Percentiles rank a stretch among this genome's conserved stretches.
Evolutionary conservation across 2,329 filamentous ascomycete genomes (phyloP).

Genomic region (Falciphora oryzae): DNA sequence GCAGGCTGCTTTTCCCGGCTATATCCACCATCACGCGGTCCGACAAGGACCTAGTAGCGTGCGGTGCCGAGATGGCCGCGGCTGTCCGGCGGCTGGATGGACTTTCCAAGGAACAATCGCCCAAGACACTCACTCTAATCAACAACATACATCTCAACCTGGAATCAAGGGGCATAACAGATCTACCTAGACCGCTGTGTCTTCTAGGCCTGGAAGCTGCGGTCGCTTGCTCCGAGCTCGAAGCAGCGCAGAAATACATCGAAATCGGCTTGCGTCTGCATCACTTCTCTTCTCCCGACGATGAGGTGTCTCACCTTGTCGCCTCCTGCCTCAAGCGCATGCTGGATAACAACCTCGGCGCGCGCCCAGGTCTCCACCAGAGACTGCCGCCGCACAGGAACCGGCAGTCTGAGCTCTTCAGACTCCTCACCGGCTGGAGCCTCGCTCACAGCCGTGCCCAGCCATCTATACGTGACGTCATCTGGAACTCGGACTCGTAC

Average conservation of each 20-base stretch:
- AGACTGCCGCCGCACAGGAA: background rate
- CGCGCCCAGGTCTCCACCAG: background rate
- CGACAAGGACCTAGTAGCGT: constrained; percentile 12
- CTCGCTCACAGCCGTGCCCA: background rate
- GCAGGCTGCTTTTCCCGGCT: constrained; percentile 20
- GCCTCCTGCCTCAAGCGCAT: background rate
- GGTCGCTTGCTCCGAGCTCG: constrained; percentile 11
- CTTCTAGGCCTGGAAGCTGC: constrained; percentile 16
- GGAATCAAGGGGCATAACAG: constrained; percentile 15
- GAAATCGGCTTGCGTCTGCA: constrained; percentile 5
- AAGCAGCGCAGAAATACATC: constrained; percentile 17
- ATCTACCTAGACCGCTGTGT: constrained; percentile 13
- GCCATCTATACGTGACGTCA: background rate
- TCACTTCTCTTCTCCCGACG: background rate
- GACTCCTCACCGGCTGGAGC: background rate
- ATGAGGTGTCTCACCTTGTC: background rate
- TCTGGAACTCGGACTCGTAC: background rate
- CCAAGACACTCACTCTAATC: constrained; percentile 28
- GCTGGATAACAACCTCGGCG: background rate
- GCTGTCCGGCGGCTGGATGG: constrained; percentile 14
- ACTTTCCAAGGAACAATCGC: background rate
- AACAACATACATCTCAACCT: constrained; percentile 35
- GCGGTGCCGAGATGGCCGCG: constrained; percentile 1
- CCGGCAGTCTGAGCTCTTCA: background rate
- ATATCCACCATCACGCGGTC: constrained; percentile 17